Evolutionary conservation across 257 asterid species (phyloP), one percentile per base, ranked within the genome.

Genomic region (Agastache rugosa): DNA sequence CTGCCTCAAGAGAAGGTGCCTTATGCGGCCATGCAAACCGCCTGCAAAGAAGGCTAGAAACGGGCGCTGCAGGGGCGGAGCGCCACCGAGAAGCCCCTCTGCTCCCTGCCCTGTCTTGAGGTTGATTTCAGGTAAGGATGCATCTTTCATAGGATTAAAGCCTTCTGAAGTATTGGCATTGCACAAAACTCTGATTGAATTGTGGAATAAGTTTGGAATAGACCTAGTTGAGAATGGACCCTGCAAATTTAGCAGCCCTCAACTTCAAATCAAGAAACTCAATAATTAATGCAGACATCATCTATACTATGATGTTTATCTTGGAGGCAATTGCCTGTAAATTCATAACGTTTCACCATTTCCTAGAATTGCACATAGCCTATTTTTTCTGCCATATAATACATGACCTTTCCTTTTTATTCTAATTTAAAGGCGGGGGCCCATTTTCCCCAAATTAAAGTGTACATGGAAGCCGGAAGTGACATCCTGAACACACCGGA

Each of bases 141-240:
- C 83, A 29, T 90, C 96, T 77, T 88, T 90, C 53, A 81, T 48
- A 0, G 95, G 93, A 68, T 90, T 90, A 87, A 88, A 90, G 54
- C 77, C 79, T 63, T 90, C 95, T 0, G 93, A 88, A 22, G 92
- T 85, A 45, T 90, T 90, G 1, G 95, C 96, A 60, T 90, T 90
- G 84, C 93, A 90, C 15, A 90, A 54, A 0, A 80, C 92, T 25
- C 96, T 67, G 62, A 90, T 90, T n/a, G 95, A 88, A 0, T 87
- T 85, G 83, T 85, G 83, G 77, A 85, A 90, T 39, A 88, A 48
- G 59, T 82, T 82, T 41, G 76, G 89, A 9, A 82, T 89, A 19
- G 77, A 82, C 89, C 92, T 88, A 8, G 93, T 83, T 3, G 96
- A 84, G 25, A 92, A 79, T 10, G 94, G 96, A 6, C 96, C 96